Evolutionary conservation across 2,329 filamentous ascomycete genomes (phyloP), one percentile per base, ranked within the genome.

Genomic region (Chrysoporthe puriensis): DNA sequence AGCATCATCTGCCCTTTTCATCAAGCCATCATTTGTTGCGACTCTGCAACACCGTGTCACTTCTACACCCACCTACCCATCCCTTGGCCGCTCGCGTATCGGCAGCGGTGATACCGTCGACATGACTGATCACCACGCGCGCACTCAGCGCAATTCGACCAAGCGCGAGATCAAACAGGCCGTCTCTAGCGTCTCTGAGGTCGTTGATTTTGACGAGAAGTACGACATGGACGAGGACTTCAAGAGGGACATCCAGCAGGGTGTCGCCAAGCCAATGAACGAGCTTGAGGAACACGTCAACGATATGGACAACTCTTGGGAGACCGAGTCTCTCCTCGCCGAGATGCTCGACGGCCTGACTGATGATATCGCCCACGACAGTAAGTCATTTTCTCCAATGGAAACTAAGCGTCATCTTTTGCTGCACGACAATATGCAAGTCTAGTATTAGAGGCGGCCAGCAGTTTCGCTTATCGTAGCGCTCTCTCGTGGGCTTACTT

Each of bases 241-340:
- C 16, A 62, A 71, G 61, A 63, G 69, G 32, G 70, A 70, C 54
- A 69, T 70, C 32, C 64, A 71, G 67, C 67, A 69, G 50, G 67
- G 69, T 9, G 70, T 71, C 48, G 70, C 62, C 43, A 63, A 70
- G 21, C 63, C 68, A 34, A 54, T 77, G 52, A 76, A 71, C 48
- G 84, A 86, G 68, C 78, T 86, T 11, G 84, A 86, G 70, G 82
- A 85, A 70, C 80, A 82, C 72, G 81, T 86, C 71, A 82, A 81
- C 42, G 84, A 86, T 67, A 80, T 83, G 4, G 79, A 79, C 66
- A 85, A 86, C 62, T 83, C 83, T 14, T 90, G 87, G 88, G 88
- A 90, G 72, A 85, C 84, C 6, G 85, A 90, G 71, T 90, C 88
- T 36, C 77, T 91, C 2, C 88, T 88, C 70, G 87, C 88, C 70